These are phyloP conservation scores for Ustilago sp. DNA, from an alignment of 1,284 basidiomycete genomes.

Conservation along the genomic window DNA sequence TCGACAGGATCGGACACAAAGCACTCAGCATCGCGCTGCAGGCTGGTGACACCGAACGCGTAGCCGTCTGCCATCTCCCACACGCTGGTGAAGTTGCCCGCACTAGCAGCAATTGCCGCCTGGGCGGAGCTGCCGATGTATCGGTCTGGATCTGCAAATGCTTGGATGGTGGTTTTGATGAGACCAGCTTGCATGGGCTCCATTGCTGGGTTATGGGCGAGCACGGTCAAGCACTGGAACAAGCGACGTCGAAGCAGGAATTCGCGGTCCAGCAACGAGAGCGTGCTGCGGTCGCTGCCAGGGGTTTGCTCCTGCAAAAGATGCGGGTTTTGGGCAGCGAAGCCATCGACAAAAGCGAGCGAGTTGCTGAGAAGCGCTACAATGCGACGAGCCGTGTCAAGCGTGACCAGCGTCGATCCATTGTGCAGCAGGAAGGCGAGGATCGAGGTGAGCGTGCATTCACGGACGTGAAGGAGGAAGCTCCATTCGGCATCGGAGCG, in stretches of 20 bases:
- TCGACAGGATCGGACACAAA: conserved; percentile 51
- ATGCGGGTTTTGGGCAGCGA: conserved; percentile 70
- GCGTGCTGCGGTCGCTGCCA: conserved; percentile 68
- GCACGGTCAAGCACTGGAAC: conserved; percentile 86
- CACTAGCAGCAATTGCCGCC: conserved; percentile 88
- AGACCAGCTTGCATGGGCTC: conserved; percentile 82
- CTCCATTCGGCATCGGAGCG: conserved; percentile 80
- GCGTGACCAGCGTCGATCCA: conserved; percentile 79
- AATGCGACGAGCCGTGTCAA: conserved; percentile 89
- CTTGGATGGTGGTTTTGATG: conserved; percentile 83
- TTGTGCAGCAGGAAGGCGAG: conserved; percentile 83
- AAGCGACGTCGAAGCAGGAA: conserved; percentile 84
- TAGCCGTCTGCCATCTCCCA: conserved; percentile 91
- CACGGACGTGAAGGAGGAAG: conserved; percentile 90
- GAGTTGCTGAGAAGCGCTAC: conserved; percentile 88
- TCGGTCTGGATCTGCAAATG: conserved; percentile 83
- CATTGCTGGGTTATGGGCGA: conserved; percentile 83
- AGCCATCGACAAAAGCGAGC: conserved; percentile 83
- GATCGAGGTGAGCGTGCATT: conserved; percentile 89
- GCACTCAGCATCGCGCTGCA: conserved; percentile 70
- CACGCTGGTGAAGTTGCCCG: conserved; percentile 84
- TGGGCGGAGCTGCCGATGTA: conserved; percentile 84
- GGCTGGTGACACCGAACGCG: conserved; percentile 88
- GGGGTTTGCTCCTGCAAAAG: conserved; percentile 53
- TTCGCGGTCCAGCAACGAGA: conserved; percentile 83